Evolutionary conservation across 192 early-diverging fungal species (phyloP), one percentile per base, ranked within the genome.

Genomic region (Bifiguratus adelaidae): DNA sequence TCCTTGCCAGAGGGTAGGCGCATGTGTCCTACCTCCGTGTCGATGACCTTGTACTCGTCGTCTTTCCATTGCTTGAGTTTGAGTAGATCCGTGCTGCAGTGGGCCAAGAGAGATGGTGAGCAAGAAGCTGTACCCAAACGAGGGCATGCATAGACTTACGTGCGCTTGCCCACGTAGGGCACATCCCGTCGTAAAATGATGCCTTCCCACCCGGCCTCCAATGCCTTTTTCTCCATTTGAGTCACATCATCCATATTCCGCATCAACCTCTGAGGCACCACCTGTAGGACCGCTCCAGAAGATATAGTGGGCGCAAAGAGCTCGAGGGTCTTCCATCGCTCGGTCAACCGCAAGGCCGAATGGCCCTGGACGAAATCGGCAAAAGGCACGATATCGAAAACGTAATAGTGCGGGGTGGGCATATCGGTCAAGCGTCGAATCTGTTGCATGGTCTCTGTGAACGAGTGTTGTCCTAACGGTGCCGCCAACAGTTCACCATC

Each of bases 21-120:
- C 68, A 71, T 71, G 3, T 40, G 19, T 1, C 71, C 74, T 8
- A 60, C 47, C 30, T 63, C 67, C 3, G 61, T 62, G 3, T 55
- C 59, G 7, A 63, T 37, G 7, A 77, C 71, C 7, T 15, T 44
- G 36, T 68, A 77, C 20, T 77, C 74, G 21, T 63, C 65, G 27
- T 77, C 74, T 11, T 68, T 60, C 37, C 63, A 74, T 43, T 73
- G 55, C 42, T 77, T 76, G 52, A 77, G 38, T 23, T 77, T 77
- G 8, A 73, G 25, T 27, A 77, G 44, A 32, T 71, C 60, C 5
- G 60, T 59, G 38, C 68, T 75, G 44, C 22, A 42, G 12, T 26
- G 0, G 16, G 15, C 35, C 20, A 38, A 41, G 19, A 41, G 41
- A 30, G 41, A 18, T 23, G 16, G 32, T 34, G 18, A 12, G 35